A percentile compares a stretch with the other conserved stretches of the same genome.
These are phyloP conservation scores for Colletotrichum kahawae DNA, from an alignment of 2,329 filamentous ascomycete genomes.

Conservation along the genomic window DNA sequence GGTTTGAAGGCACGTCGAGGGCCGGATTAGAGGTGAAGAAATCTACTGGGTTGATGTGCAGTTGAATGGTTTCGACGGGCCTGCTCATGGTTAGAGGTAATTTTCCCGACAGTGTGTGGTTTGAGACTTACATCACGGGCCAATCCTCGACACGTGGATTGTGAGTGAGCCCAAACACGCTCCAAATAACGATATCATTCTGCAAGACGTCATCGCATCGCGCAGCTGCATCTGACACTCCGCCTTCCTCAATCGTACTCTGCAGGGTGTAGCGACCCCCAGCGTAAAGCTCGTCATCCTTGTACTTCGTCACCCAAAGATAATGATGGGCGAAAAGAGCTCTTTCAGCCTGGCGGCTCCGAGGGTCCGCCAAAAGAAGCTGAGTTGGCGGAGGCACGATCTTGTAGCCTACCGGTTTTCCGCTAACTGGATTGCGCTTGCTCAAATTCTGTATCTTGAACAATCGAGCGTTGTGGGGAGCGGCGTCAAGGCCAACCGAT, in stretches of 20 bases:
- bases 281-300: background rate
- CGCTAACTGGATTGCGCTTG: constrained; percentile 32
- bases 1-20: constrained; percentile 31
- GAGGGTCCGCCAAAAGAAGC: background rate
- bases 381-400: background rate
- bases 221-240: background rate
- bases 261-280: background rate
- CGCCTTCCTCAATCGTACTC: background rate
- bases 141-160: constrained; percentile 61
- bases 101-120: background rate
- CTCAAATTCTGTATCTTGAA: constrained; percentile 40
- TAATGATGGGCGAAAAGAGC: background rate
- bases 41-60: constrained; percentile 52
- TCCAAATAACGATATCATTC: constrained; percentile 59
- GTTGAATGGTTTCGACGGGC: constrained; percentile 57
- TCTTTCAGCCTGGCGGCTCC: background rate
- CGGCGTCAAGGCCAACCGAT: constrained; percentile 35
- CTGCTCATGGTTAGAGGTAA: background rate
- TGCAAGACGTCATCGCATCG: constrained; percentile 55
- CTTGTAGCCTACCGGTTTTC: constrained; percentile 34
- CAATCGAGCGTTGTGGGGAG: constrained; percentile 35
- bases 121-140: constrained; percentile 52
- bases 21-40: constrained; percentile 57
- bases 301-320: background rate
- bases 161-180: constrained; percentile 62